Evolutionary conservation across 148 eudicot genomes (phyloP), one percentile per base, ranked within the genome.

Genomic region (Rhododendron griersonianum): DNA sequence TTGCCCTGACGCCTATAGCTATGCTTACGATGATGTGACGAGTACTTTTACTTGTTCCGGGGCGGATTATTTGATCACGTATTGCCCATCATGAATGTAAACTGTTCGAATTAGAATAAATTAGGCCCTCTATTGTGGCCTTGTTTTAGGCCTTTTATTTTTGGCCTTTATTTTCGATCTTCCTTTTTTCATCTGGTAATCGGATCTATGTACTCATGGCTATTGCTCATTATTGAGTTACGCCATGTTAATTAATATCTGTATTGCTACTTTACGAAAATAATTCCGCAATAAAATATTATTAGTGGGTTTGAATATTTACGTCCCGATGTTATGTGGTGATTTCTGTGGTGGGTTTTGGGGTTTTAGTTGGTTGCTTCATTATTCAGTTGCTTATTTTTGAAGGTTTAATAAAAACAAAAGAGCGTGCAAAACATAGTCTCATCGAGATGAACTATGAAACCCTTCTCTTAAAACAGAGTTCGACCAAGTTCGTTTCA

Each of bases 41-140:
- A 96, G 99, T 78, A 96, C 95, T 0, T 94, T 90, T 83, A 94
- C 99, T n/a, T 96, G 99, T 84, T 83, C 93, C 7, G 96, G 92
- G 1, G 48, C 96, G 0, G 92, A 95, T 79, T 96, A 96, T 75
- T 74, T 91, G 86, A 96, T 96, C 86, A 93, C 94, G 2, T 96
- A 94, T 84, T 96, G 99, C 84, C 96, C 98, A 8, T 57, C 5
- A 5, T 7, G 65, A 1, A 16, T 55, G 59, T 57, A 19, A 19
- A 57, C 61, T 51, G 4, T 13, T 51, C 3, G 55, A 51, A 51
- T 14, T 3, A 4, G 19, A 55, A 55, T 55, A 55, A 55, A 55
- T 55, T 15, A 14, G 19, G 59, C 21, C 21, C 11, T 7, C 11
- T 9, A 47, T 41, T 41, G 11, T 8, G 50, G 50, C 50, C 50